Base-by-base conservation (phyloP, 106 monocot species). In the Apostasia ramifera region DNA sequence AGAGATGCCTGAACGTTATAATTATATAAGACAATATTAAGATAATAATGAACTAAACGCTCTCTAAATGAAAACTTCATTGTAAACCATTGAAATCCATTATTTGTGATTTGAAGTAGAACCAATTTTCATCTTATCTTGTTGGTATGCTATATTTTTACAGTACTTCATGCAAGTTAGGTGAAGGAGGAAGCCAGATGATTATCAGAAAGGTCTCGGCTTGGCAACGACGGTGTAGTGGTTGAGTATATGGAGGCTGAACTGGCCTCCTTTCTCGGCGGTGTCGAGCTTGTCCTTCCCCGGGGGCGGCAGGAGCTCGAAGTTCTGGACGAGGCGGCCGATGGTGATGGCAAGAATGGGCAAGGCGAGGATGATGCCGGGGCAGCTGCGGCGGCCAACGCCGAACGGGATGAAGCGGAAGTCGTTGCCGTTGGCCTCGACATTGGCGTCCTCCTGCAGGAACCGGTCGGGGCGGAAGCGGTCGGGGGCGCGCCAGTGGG, bases 401-500 rank as follows among this genome's bases (percentile, higher is more conserved):
- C 85, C 81, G 13, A 81, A 85, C 0, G 85, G 85, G 52, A 85
- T 37, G 63, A 75, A 85, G 58, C 81, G 46, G 59, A 85, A 85
- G 59, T 81, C 85, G 5, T 77, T 77, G 52, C 77, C 81, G 46
- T 71, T 77, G 41, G 82, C 77, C 53, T 81, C 81, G 1, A 81
- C 85, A 8, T 61, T 53, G 4, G 47, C 63, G 59, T 83, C 87
- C 66, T 87, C 87, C 61, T 86, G 80, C 46, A 83, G 47, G 68
- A 86, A 86, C 38, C 86, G 48, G 63, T 86, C 86, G 1, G 86
- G 80, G 71, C 87, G 59, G 77, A 83, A 87, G 71, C 80, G 80
- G 15, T 83, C 87, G 0, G 87, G 83, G 38, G 66, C 71, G 39
- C 60, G 70, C 86, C 86, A 86, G 47, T 59, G 39, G 4, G 52